These are phyloP conservation scores for Binderoboletus segoi DNA, from an alignment of 1,284 basidiomycete genomes.

Conservation along the genomic window DNA sequence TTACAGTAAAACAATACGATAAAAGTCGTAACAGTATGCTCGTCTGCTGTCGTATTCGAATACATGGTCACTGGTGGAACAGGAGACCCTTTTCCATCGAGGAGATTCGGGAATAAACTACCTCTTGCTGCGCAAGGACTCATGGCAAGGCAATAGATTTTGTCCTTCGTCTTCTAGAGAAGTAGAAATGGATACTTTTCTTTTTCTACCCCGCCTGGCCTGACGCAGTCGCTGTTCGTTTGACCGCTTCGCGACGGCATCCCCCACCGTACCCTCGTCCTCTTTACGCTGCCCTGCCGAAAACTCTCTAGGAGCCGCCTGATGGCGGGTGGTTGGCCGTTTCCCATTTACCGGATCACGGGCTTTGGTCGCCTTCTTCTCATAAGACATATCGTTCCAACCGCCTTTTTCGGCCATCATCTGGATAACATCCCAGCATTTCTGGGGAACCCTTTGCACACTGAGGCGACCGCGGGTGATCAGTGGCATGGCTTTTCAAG, in stretches of 20 bases:
- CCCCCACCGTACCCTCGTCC: slow-evolving; percentile 53
- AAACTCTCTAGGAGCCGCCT: slow-evolving; percentile 69
- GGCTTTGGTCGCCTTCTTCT: slow-evolving; percentile 71
- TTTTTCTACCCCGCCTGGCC: slow-evolving; percentile 21
- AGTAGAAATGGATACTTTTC: slow-evolving; percentile 18
- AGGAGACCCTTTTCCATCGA: neutral
- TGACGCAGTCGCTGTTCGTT: slow-evolving; percentile 63
- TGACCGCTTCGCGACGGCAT: slow-evolving; percentile 66
- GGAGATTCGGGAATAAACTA: slow-evolving; percentile 1
- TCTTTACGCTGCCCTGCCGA: slow-evolving; percentile 59
- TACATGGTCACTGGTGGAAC: too few species aligned
- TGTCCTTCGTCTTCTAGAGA: slow-evolving; percentile 7
- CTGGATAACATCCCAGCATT: slow-evolving; percentile 71
- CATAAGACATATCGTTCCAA: slow-evolving; percentile 53
- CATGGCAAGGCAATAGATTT: slow-evolving; percentile 16
- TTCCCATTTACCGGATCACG: slow-evolving; percentile 55
- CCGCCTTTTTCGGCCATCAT: slow-evolving; percentile 74
- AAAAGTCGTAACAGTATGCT: too few species aligned
- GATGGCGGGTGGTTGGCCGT: slow-evolving; percentile 48
- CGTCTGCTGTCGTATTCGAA: too few species aligned
- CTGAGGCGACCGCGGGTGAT: slow-evolving; percentile 86
- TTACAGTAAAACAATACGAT: too few species aligned
- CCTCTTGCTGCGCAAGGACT: slow-evolving; percentile 24
- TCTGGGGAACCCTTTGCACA: slow-evolving; percentile 76
- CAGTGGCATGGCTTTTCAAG: slow-evolving; percentile 69